Percentiles rank a stretch among this genome's conserved stretches.
phyloP scores from a whole-genome alignment of 345 rosid species.

The Corymbia maculata region DNA sequence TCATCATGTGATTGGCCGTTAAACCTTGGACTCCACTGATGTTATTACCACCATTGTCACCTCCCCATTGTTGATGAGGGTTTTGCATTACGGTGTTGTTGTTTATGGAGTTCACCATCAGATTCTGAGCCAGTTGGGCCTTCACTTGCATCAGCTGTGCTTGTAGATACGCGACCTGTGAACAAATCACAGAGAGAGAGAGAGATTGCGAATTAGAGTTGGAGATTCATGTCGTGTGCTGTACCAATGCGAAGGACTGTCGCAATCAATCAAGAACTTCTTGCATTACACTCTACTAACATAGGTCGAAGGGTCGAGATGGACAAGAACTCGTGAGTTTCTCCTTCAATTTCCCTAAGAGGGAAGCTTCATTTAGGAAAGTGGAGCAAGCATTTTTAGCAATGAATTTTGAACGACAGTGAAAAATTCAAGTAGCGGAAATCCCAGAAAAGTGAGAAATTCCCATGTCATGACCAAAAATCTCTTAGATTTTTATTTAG shows the following conservation, averaged over 20 bases:
- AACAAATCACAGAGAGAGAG: neutral
- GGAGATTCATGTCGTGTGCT: neutral
- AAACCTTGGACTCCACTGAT: neutral
- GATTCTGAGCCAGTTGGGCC: slow-evolving; percentile 57
- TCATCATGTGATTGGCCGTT: neutral
- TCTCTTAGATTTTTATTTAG: neutral
- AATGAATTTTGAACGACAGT: neutral
- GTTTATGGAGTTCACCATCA: slow-evolving; percentile 17
- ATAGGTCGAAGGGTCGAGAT: neutral
- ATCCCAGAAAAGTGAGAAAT: neutral
- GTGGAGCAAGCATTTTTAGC: neutral
- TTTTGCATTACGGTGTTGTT: neutral
- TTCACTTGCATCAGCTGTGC: slow-evolving; percentile 84
- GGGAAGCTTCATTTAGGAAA: neutral
- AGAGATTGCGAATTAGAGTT: neutral
- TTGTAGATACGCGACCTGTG: slow-evolving; percentile 77
- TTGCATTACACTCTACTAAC: neutral
- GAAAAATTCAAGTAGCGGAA: neutral
- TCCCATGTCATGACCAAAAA: neutral
- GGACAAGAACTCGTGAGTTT: neutral
- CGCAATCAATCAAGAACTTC: neutral
- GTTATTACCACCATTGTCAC: neutral
- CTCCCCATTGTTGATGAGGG: slow-evolving; percentile 28
- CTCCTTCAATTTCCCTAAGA: neutral
- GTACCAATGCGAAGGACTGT: neutral